A percentile compares a stretch with the other conserved stretches of the same genome.
phyloP scores from a whole-genome alignment of 129 eudicot species.

The Flaveria sonorensis region DNA sequence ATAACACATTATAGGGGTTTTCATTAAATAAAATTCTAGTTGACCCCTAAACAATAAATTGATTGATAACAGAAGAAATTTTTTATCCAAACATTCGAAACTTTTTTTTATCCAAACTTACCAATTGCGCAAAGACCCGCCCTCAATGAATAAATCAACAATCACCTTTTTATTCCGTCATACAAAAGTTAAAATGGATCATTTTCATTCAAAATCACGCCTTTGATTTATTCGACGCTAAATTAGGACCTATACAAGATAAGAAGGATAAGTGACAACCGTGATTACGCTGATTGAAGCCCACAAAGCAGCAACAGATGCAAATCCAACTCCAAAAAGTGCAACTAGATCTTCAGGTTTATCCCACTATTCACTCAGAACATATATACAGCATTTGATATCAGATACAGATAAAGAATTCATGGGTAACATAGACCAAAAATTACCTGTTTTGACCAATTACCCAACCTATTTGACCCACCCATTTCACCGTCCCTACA shows the following conservation, averaged over 20 bases:
- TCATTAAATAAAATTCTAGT: too few relatives aligned
- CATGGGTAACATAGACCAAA: neutral
- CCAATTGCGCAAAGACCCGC: too few relatives aligned
- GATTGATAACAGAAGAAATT: too few relatives aligned
- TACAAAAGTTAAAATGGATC: too few relatives aligned
- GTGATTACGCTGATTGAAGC: constrained; percentile 60
- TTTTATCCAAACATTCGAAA: too few relatives aligned
- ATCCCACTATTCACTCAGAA: constrained; percentile 62
- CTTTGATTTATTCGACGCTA: too few relatives aligned
- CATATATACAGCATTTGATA: constrained; percentile 6
- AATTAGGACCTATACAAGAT: neutral
- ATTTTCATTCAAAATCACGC: too few relatives aligned
- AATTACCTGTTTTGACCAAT: neutral
- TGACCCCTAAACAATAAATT: too few relatives aligned
- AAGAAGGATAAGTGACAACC: constrained; percentile 40
- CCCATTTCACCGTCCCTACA: neutral
- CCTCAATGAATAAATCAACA: too few relatives aligned
- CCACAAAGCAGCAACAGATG: constrained; percentile 76
- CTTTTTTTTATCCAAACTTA: too few relatives aligned
- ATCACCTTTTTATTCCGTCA: too few relatives aligned
- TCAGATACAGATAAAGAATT: neutral
- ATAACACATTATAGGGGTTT: too few relatives aligned
- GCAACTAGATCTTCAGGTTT: constrained; percentile 87
- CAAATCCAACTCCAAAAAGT: constrained; percentile 83
- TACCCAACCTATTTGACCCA: neutral